phyloP scores from a whole-genome alignment of 2,329 filamentous ascomycete species.

The Laburnicola sp. region DNA sequence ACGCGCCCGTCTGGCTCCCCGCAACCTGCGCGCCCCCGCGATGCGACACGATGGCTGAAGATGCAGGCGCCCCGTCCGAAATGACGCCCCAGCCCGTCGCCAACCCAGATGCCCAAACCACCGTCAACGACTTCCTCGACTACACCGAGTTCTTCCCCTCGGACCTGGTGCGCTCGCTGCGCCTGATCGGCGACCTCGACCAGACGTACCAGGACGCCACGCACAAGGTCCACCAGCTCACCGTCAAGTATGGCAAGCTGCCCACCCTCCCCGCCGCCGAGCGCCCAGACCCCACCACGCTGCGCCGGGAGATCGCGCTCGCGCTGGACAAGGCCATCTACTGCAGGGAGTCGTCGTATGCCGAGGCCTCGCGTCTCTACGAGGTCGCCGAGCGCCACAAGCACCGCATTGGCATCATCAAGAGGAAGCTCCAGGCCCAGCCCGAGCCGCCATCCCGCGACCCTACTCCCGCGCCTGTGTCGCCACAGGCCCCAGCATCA shows the following conservation, averaged over 20 bases:
- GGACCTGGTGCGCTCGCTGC: slow-evolving; percentile 65
- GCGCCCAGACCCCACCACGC: slow-evolving; percentile 55
- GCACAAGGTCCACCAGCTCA: slow-evolving; percentile 52
- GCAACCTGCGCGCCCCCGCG: too few relatives aligned
- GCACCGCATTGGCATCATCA: slow-evolving; percentile 61
- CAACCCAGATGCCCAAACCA: slow-evolving; percentile 67
- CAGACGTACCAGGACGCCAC: slow-evolving; percentile 49
- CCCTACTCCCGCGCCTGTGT: slow-evolving; percentile 56
- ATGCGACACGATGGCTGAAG: slow-evolving; percentile 45
- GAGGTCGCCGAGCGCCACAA: slow-evolving; percentile 62
- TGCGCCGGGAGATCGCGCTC: slow-evolving; percentile 61
- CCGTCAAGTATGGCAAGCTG: slow-evolving; percentile 54
- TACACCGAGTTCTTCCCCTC: slow-evolving; percentile 71
- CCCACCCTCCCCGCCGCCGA: slow-evolving; percentile 53
- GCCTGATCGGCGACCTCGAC: slow-evolving; percentile 60
- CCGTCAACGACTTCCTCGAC: slow-evolving; percentile 68
- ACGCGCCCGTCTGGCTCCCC: too few relatives aligned
- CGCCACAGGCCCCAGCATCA: slow-evolving; percentile 49
- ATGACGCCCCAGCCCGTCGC: slow-evolving; percentile 50
- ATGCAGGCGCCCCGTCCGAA: slow-evolving; percentile 34
- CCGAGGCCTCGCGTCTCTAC: slow-evolving; percentile 60
- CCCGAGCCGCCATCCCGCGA: slow-evolving; percentile 64
- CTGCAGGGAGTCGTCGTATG: slow-evolving; percentile 59
- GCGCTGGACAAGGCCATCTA: slow-evolving; percentile 59
- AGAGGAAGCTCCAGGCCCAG: slow-evolving; percentile 63